Conservation (phyloP, 2,329 filamentous ascomycete genomes). For the Penicillium sp. region DNA sequence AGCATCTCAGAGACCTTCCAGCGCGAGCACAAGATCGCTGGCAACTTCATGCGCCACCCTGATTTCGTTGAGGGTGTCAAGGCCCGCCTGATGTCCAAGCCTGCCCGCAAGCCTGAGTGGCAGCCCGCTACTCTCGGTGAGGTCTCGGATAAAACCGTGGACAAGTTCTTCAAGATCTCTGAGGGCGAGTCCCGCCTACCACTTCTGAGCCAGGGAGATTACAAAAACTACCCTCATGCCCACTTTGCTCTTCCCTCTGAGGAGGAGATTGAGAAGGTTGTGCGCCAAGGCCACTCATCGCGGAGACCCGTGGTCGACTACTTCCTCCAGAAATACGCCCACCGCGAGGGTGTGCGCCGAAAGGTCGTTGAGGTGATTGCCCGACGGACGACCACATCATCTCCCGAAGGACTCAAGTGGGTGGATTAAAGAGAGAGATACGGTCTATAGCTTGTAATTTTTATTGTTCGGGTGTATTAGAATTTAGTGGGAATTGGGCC, state of each 20-base stretch:
- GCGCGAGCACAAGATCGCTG: slow-evolving; percentile 79
- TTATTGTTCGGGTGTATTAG: slow-evolving; percentile 18
- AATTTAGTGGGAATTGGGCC: slow-evolving; percentile 15
- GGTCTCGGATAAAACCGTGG: slow-evolving; percentile 57
- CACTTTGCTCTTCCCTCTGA: slow-evolving; percentile 72
- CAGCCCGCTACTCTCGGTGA: slow-evolving; percentile 69
- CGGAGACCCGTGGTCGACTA: slow-evolving; percentile 60
- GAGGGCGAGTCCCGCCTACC: slow-evolving; percentile 49
- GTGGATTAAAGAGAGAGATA: slow-evolving; percentile 12
- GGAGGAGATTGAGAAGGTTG: slow-evolving; percentile 46
- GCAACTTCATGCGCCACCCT: slow-evolving; percentile 82
- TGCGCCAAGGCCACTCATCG: slow-evolving; percentile 44
- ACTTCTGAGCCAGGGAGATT: slow-evolving; percentile 62
- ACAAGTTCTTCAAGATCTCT: slow-evolving; percentile 65
- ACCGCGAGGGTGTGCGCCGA: slow-evolving; percentile 66
- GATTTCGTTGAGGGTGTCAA: slow-evolving; percentile 94
- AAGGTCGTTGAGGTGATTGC: slow-evolving; percentile 67
- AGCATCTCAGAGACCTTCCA: slow-evolving; percentile 80
- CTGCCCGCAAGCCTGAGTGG: slow-evolving; percentile 67
- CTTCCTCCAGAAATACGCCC: slow-evolving; percentile 58
- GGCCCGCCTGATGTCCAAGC: slow-evolving; percentile 71
- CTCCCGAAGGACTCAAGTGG: slow-evolving; percentile 38
- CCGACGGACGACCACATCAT: slow-evolving; percentile 57
- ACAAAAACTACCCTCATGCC: slow-evolving; percentile 68
- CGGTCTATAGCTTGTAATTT: slow-evolving; percentile 21